A percentile compares a stretch with the other conserved stretches of the same genome.
Conservation (phyloP, 2,329 filamentous ascomycete species). For the Diplodia intermedia region DNA sequence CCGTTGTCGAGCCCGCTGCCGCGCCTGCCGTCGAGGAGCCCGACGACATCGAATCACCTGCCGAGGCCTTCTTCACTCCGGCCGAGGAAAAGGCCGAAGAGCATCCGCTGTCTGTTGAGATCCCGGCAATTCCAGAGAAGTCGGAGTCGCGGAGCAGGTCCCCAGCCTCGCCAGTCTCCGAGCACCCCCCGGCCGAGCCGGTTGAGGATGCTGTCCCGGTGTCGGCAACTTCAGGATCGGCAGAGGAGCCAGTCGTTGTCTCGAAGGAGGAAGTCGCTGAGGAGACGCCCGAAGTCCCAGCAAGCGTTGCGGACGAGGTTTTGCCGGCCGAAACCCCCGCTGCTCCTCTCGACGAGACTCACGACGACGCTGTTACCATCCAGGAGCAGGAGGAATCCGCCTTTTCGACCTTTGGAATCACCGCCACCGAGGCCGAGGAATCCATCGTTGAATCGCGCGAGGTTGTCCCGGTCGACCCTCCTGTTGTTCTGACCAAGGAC, state of each 20-base stretch:
- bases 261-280: neutral
- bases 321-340: slow-evolving; percentile 10
- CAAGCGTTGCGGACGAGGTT: neutral
- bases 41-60: neutral
- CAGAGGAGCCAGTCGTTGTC: neutral
- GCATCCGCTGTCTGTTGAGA: neutral
- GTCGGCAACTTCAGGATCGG: neutral
- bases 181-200: neutral
- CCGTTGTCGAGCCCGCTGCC: neutral
- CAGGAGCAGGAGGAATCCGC: neutral
- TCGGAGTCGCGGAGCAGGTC: neutral
- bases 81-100: slow-evolving; percentile 1
- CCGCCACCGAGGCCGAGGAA: neutral
- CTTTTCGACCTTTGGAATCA: neutral
- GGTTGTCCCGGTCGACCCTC: slow-evolving; percentile 20
- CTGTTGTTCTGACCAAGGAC: slow-evolving; percentile 18
- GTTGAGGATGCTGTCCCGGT: neutral
- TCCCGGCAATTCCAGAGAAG: slow-evolving; percentile 8
- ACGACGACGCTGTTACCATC: neutral
- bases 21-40: neutral
- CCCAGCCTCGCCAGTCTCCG: neutral
- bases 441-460: slow-evolving; percentile 4
- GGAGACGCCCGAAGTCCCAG: neutral
- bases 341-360: neutral
- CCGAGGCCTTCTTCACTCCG: neutral